Evolutionary conservation across 139 green algal genomes (phyloP).

Genomic region (Tetratostichococcus sp.): DNA sequence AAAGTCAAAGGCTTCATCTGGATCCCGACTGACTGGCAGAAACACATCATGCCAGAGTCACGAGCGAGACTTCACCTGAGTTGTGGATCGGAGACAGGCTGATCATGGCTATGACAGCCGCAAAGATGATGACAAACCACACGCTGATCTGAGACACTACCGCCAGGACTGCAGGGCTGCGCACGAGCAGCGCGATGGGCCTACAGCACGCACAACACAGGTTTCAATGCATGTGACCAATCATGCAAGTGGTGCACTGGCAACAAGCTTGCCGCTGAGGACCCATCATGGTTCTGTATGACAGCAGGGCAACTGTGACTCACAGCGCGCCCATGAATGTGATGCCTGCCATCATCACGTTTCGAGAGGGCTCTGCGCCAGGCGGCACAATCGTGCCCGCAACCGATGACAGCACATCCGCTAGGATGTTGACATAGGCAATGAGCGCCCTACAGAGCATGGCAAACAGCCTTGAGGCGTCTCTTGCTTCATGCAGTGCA

Average conservation of each 20-base stretch:
- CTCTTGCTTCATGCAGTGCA: too few species aligned
- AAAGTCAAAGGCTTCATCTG: too few species aligned
- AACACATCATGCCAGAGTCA: background rate
- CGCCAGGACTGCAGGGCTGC: conserved; percentile 50
- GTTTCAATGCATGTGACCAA: background rate
- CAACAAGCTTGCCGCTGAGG: too few species aligned
- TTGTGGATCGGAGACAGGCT: conserved; percentile 15
- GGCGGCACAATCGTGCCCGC: conserved; percentile 76
- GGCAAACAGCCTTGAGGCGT: too few species aligned
- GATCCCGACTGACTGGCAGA: background rate
- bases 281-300: too few species aligned
- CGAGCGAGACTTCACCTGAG: background rate
- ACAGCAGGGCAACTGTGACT: too few species aligned
- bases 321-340: background rate
- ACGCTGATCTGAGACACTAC: conserved; percentile 57
- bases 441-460: conserved; percentile 36
- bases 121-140: conserved; percentile 69
- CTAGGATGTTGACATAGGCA: conserved; percentile 80
- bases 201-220: background rate
- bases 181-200: conserved; percentile 56
- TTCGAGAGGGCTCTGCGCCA: conserved; percentile 69
- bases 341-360: conserved; percentile 45
- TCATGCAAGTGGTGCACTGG: background rate
- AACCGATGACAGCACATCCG: conserved; percentile 68
- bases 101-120: conserved; percentile 40